These are phyloP conservation scores for Verticillium alfalfae DNA, from an alignment of 2,329 filamentous ascomycete species.

Conservation along the genomic window DNA sequence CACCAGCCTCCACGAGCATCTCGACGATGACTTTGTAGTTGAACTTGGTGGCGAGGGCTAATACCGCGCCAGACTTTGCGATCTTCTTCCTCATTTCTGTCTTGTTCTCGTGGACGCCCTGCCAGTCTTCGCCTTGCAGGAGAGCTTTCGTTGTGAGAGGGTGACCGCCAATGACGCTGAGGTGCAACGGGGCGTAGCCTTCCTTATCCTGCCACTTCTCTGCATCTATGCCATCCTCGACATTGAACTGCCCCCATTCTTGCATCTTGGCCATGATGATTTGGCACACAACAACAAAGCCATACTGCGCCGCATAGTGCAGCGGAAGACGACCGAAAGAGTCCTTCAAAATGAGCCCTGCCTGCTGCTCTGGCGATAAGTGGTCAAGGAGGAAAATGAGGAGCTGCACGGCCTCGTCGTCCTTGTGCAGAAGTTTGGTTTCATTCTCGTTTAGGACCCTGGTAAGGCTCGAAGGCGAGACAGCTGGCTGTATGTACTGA, in stretches of 20 bases:
- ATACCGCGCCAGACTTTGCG: conserved; percentile 78
- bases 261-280: conserved; percentile 85
- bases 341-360: conserved; percentile 64
- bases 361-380: conserved; percentile 62
- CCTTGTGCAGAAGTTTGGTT: conserved; percentile 56
- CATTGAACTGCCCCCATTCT: conserved; percentile 80
- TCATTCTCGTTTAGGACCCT: conserved; percentile 62
- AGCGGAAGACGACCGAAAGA: conserved; percentile 77
- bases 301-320: conserved; percentile 93
- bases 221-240: conserved; percentile 80
- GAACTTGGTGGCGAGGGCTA: conserved; percentile 81
- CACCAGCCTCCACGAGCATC: conserved; percentile 81
- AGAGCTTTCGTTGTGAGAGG: conserved; percentile 77
- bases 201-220: conserved; percentile 87
- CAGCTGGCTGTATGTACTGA: conserved; percentile 75
- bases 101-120: conserved; percentile 57
- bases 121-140: conserved; percentile 74
- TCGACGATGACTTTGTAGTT: conserved; percentile 82
- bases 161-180: conserved; percentile 89
- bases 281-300: conserved; percentile 85
- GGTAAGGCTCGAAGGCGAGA: conserved; percentile 58
- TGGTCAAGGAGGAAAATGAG: conserved; percentile 58
- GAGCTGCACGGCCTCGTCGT: conserved; percentile 72
- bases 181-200: conserved; percentile 83
- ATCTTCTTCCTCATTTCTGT: conserved; percentile 62